A percentile compares a stretch with the other conserved stretches of the same genome.
These are phyloP conservation scores for Emericellopsis cladophorae DNA, from an alignment of 2,329 filamentous ascomycete species.

Conservation along the genomic window DNA sequence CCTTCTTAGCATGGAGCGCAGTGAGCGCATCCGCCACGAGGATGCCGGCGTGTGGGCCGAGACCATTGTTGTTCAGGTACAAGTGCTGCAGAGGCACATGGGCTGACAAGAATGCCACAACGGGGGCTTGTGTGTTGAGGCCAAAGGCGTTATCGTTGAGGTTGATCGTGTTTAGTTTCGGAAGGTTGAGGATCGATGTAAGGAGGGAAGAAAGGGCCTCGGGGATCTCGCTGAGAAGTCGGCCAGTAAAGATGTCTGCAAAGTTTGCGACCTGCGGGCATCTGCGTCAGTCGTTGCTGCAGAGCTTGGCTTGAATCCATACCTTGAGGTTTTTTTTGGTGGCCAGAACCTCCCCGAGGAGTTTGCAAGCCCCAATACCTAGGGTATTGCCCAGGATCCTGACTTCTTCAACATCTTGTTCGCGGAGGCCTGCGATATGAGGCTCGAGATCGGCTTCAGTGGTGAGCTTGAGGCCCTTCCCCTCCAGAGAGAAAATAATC, in stretches of 20 bases:
- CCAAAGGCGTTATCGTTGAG: slow-evolving; percentile 98
- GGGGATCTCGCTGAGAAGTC: slow-evolving; percentile 87
- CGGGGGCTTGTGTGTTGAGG: slow-evolving; percentile 82
- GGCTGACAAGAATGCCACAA: slow-evolving; percentile 80
- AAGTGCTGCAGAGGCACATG: slow-evolving; percentile 88
- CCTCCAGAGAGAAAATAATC: slow-evolving; percentile 81
- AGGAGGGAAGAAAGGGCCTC: slow-evolving; percentile 77
- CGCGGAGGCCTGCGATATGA: slow-evolving; percentile 64
- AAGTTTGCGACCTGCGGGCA: slow-evolving; percentile 60
- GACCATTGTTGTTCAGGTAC: slow-evolving; percentile 95
- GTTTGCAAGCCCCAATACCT: slow-evolving; percentile 76
- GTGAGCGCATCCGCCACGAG: slow-evolving; percentile 80
- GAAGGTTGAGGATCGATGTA: slow-evolving; percentile 73
- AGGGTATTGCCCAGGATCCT: slow-evolving; percentile 83
- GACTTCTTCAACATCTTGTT: slow-evolving; percentile 70
- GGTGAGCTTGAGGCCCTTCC: slow-evolving; percentile 85
- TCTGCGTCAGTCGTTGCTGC: background rate
- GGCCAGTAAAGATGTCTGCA: slow-evolving; percentile 94
- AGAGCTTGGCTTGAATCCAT: slow-evolving; percentile 9
- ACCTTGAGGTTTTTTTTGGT: slow-evolving; percentile 76
- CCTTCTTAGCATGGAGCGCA: slow-evolving; percentile 73
- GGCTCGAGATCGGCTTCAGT: slow-evolving; percentile 75
- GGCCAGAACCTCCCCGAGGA: slow-evolving; percentile 69
- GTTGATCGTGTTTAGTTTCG: slow-evolving; percentile 81
- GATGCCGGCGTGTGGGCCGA: slow-evolving; percentile 83